Conservation (phyloP, 305 asterid genomes). For the Coffea humblotiana region DNA sequence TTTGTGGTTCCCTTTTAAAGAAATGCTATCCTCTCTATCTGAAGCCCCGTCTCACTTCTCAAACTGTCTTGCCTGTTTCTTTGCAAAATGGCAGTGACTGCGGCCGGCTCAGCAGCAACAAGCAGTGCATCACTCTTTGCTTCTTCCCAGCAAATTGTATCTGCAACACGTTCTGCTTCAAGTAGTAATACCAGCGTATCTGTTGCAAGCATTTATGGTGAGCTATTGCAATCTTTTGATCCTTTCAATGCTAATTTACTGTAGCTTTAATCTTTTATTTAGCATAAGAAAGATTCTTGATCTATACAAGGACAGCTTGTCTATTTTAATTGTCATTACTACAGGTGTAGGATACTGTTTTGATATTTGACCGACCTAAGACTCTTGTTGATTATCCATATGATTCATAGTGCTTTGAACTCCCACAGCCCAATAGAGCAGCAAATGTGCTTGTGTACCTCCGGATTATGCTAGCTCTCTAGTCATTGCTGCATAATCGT, state of each 20-base stretch:
- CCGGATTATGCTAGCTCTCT: not conserved
- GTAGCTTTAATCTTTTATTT: not conserved
- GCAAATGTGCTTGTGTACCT: not conserved
- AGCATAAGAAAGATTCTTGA: not conserved
- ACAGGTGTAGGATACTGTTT: not conserved
- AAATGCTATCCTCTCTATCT: slow-evolving; percentile 4
- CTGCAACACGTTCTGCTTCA: slow-evolving; percentile 17
- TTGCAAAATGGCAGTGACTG: slow-evolving; percentile 21
- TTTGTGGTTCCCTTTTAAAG: slow-evolving; percentile 18
- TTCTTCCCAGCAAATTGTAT: slow-evolving; percentile 22
- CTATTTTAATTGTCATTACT: not conserved
- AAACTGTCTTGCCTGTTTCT: not conserved
- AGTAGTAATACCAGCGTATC: slow-evolving; percentile 17
- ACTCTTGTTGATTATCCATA: not conserved
- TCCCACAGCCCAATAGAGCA: not conserved
- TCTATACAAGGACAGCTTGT: not conserved
- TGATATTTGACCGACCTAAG: not conserved
- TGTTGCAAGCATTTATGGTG: slow-evolving; percentile 15
- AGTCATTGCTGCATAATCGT: not conserved
- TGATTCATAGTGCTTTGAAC: not conserved
- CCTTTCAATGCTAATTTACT: not conserved
- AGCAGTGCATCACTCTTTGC: slow-evolving; percentile 23
- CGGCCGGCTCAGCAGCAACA: slow-evolving; percentile 13
- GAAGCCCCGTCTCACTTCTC: not conserved
- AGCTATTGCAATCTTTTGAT: slow-evolving; percentile 10